These are phyloP conservation scores for Botrytis deweyae DNA, from an alignment of 2,329 filamentous ascomycete genomes.

Conservation along the genomic window DNA sequence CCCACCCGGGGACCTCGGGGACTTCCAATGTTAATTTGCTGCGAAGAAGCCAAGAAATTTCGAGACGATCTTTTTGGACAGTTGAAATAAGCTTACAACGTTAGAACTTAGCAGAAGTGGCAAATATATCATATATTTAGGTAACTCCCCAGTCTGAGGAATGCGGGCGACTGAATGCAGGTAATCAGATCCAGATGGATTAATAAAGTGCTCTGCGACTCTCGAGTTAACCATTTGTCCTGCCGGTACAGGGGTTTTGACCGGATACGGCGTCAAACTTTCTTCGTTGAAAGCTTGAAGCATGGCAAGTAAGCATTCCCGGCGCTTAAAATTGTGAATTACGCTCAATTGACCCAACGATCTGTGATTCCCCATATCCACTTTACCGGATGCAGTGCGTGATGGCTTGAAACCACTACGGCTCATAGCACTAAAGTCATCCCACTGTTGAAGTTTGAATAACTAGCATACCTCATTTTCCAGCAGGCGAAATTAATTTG, in stretches of 20 bases:
- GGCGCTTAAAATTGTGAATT: background rate
- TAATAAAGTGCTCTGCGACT: background rate
- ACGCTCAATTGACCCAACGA: background rate
- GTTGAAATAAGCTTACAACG: background rate
- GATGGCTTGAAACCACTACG: background rate
- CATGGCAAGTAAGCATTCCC: slow-evolving; percentile 5
- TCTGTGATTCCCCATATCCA: background rate
- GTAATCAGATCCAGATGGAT: background rate
- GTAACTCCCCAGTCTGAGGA: background rate
- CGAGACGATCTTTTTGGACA: background rate
- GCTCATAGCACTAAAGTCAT: background rate
- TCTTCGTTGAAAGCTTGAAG: background rate
- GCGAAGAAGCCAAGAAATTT: background rate
- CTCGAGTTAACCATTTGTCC: background rate
- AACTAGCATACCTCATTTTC: background rate
- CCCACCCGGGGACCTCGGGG: background rate
- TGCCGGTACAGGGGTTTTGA: slow-evolving; percentile 6
- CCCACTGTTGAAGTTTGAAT: background rate
- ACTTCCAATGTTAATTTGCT: background rate
- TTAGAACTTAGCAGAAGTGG: background rate
- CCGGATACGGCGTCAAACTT: background rate
- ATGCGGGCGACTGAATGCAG: background rate
- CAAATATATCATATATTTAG: background rate
- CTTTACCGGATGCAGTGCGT: background rate
- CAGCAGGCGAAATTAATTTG: background rate